Percentiles rank a stretch among this genome's conserved stretches.
phyloP scores from a whole-genome alignment of 768 basidiomycete species.

The Podaxis pistillaris region DNA sequence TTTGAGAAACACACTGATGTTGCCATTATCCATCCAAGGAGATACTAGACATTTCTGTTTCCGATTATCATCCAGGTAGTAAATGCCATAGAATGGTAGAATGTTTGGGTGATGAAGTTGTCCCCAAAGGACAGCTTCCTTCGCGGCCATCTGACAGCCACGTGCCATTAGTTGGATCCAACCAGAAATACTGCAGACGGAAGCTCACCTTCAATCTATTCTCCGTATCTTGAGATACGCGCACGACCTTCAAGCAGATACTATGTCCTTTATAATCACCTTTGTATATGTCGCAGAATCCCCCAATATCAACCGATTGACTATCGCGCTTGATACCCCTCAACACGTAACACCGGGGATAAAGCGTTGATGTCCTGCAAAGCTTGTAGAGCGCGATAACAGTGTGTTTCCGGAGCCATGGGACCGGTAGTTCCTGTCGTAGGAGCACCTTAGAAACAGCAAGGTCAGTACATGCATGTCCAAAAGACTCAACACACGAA shows the following conservation, averaged over 20 bases:
- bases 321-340: no score
- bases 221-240: neutral
- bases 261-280: neutral
- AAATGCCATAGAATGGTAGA: constrained; percentile 9
- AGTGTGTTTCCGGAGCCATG: neutral
- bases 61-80: neutral
- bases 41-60: neutral
- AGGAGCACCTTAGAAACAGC: no score
- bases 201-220: no score
- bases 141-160: neutral
- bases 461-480: no score
- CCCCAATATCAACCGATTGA: no score
- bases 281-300: neutral
- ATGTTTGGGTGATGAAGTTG: constrained; percentile 1
- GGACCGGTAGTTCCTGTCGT: no score
- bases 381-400: neutral
- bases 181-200: no score
- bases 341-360: constrained; percentile 1
- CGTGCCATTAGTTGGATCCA: no score
- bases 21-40: neutral
- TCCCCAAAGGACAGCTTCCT: constrained; percentile 7
- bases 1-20: neutral
- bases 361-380: neutral
- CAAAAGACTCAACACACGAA: no score
- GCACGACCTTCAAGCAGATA: neutral